Conservation (phyloP, 2,329 filamentous ascomycete genomes). For the Emergomyces pasteurianus region DNA sequence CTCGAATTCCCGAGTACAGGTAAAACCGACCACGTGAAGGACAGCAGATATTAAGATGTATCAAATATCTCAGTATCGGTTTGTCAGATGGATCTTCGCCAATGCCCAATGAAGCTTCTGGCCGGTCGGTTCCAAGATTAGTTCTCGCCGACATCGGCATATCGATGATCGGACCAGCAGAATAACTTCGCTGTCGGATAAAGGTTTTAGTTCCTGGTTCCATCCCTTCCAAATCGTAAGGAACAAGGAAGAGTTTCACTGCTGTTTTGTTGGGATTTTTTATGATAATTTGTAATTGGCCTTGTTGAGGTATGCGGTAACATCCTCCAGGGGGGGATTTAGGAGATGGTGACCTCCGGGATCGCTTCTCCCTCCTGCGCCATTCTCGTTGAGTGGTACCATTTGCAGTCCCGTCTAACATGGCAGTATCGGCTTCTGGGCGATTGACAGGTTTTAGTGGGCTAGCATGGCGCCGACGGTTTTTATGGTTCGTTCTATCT, state of each 20-base stretch:
- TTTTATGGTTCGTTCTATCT: conserved; percentile 26
- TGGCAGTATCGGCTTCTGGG: conserved; percentile 5
- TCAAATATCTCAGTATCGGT: conserved; percentile 73
- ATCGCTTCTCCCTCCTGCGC: conserved; percentile 44
- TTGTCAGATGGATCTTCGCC: conserved; percentile 34
- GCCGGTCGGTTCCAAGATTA: conserved; percentile 39
- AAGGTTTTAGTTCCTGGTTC: conserved; percentile 91
- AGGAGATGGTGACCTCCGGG: conserved; percentile 46
- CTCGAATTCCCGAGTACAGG: conserved; percentile 80
- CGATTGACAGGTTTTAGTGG: conserved; percentile 8
- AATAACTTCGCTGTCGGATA: conserved; percentile 87
- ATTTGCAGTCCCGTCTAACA: conserved; percentile 6
- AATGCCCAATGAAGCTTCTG: conserved; percentile 41
- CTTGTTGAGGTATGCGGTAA: conserved; percentile 87
- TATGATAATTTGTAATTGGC: conserved; percentile 90
- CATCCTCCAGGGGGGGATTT: conserved; percentile 72
- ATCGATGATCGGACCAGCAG: conserved; percentile 71
- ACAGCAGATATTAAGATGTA: conserved; percentile 88
- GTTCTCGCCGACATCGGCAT: conserved; percentile 40
- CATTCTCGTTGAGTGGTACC: conserved; percentile 23
- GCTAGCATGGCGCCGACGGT: conserved; percentile 28
- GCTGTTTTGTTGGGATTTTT: conserved; percentile 98
- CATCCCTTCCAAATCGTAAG: conserved; percentile 88
- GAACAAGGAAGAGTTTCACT: conserved; percentile 87
- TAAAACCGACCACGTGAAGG: conserved; percentile 74